Base-by-base conservation (phyloP, 2,329 filamentous ascomycete genomes). In the Claviceps digitariae region DNA sequence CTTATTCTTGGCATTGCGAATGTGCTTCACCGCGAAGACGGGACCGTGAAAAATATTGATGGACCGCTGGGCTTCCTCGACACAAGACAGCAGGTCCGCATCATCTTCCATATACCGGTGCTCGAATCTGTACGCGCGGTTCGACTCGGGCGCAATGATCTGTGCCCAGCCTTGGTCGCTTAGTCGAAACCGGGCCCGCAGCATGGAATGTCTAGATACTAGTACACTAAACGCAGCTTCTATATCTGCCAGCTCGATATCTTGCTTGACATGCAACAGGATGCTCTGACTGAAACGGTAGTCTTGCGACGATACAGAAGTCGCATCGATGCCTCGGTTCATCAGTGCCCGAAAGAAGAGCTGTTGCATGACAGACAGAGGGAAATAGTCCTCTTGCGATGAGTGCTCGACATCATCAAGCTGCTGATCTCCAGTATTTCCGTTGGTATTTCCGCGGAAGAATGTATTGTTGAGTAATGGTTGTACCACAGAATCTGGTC, bases 311-410 rank as follows among this genome's bases (percentile, higher is more conserved):
- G 58, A 53, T 1, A 59, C 54, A 40, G 61, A 60, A 27, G 68
- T 60, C 15, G 62, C 58, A 27, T 63, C 62, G 12, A 60, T 54
- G 48, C 68, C 63, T 1, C 65, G 67, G 4, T 70, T 70, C 61
- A 75, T 71, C 2, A 66, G 62, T 0, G 74, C 75, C 56, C 74
- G 67, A 51, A 79, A 77, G 59, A 75, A 76, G 4, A 79, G 65
- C 52, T 74, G 72, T 62, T 79, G 76, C 71, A 78, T 78, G 3
- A 76, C 71, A 1, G 76, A 74, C 10, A 79, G 66, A 10, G 72
- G 70, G 56, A 76, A 78, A 34, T 58, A 59, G 55, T 62, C 64
- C 49, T 66, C 65, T 21, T 70, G 68, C 9, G 60, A 53, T 1
- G 60, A 60, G 21, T 51, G 56, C 5, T 53, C 25, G 25, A 47